A percentile compares a stretch with the other conserved stretches of the same genome.
These are phyloP conservation scores for Nemophila menziesii DNA, from an alignment of 257 asterid genomes.

Conservation along the genomic window DNA sequence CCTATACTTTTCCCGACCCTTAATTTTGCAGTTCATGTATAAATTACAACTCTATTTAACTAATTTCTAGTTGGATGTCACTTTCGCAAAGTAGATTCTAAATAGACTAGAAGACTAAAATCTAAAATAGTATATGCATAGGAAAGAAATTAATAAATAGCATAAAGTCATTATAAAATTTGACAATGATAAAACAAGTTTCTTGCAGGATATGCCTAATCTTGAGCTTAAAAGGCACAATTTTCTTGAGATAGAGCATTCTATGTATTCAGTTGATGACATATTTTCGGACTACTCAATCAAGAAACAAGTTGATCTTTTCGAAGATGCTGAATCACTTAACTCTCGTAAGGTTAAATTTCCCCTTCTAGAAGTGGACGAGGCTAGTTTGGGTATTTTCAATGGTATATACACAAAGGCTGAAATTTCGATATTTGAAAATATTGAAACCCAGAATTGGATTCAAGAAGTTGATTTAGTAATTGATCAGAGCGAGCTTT, in stretches of 20 bases:
- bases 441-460: constrained; percentile 34
- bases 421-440: constrained; percentile 32
- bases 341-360: constrained; percentile 21
- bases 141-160: not conserved
- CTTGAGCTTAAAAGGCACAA: constrained; percentile 33
- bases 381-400: constrained; percentile 34
- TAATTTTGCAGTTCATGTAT: not conserved
- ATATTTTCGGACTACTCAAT: constrained; percentile 25
- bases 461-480: constrained; percentile 30
- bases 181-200: constrained; percentile 4
- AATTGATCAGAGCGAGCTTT: constrained; percentile 31
- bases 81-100: not conserved
- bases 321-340: constrained; percentile 38
- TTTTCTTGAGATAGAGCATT: constrained; percentile 35
- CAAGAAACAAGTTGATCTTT: constrained; percentile 31
- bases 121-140: not conserved
- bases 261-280: constrained; percentile 50
- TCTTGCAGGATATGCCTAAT: constrained; percentile 47
- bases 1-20: not conserved
- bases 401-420: constrained; percentile 22
- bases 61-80: not conserved
- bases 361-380: constrained; percentile 60
- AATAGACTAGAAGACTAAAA: not conserved
- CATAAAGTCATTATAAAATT: not conserved
- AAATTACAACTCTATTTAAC: not conserved